Conservation (phyloP, 768 basidiomycete species). For the Lactarius deliciosus region DNA sequence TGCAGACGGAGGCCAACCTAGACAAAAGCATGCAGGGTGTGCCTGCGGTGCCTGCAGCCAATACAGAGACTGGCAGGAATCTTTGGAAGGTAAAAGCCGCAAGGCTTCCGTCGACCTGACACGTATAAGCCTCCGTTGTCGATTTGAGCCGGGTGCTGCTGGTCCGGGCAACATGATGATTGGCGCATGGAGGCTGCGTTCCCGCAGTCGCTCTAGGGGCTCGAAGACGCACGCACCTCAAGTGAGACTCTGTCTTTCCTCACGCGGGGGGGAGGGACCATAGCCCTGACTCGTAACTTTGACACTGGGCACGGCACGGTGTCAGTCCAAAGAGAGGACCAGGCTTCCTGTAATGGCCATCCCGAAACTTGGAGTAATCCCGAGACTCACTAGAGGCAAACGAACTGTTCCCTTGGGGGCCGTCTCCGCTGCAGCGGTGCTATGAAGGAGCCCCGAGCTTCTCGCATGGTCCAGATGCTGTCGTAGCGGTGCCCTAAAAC, state of each 20-base stretch:
- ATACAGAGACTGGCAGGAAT: neutral
- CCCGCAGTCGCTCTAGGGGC: neutral
- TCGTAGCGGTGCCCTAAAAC: neutral
- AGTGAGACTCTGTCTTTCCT: neutral
- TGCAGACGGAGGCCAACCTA: neutral
- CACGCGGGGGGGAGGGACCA: neutral
- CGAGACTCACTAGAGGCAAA: neutral
- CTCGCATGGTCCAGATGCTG: neutral
- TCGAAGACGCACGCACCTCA: neutral
- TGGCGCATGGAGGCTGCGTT: neutral
- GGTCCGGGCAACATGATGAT: neutral
- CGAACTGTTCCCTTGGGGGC: neutral
- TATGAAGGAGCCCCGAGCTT: neutral
- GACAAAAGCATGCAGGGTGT: neutral
- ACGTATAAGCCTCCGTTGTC: neutral
- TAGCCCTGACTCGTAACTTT: neutral
- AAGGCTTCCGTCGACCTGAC: neutral
- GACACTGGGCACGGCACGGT: neutral
- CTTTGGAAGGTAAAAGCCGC: neutral
- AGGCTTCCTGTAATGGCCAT: neutral
- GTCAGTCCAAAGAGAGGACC: neutral
- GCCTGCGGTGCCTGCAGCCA: neutral
- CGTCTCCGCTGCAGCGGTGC: neutral
- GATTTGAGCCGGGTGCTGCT: neutral
- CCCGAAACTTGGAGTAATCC: neutral